A percentile compares a stretch with the other conserved stretches of the same genome.
Evolutionary conservation across 176 grass and related monocot species (phyloP).

Genomic region (Ensete ventricosum): DNA sequence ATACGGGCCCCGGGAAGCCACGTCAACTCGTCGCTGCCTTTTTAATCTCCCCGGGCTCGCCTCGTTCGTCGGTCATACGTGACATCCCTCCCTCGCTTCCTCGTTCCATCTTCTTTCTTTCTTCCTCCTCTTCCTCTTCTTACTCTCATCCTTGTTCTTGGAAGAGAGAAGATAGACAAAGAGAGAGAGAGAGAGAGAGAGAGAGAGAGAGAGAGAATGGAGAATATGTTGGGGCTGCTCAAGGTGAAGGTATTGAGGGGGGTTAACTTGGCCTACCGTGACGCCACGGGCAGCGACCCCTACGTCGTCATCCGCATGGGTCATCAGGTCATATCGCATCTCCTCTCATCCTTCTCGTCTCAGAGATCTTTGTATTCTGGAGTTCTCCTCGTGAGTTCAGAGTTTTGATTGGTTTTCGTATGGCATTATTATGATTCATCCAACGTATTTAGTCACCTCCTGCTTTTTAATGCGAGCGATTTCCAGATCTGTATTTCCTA

Average conservation of each 20-base stretch:
- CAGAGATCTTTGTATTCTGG: not conserved
- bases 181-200: too few species aligned
- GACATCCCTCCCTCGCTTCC: not conserved
- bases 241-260: conserved; percentile 53
- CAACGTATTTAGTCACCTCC: too few species aligned
- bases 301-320: conserved; percentile 55
- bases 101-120: not conserved
- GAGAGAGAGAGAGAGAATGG: conserved; percentile 19
- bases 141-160: not conserved
- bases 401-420: too few species aligned
- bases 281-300: conserved; percentile 62
- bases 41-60: too few species aligned
- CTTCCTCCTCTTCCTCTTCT: not conserved
- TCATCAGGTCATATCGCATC: conserved; percentile 19
- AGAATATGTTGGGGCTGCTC: conserved; percentile 52
- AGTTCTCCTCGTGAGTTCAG: not conserved
- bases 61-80: too few species aligned
- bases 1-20: too few species aligned
- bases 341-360: not conserved
- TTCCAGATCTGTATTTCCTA: too few species aligned
- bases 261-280: conserved; percentile 49
- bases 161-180: not conserved
- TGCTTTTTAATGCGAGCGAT: too few species aligned
- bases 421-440: too few species aligned
- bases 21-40: too few species aligned